A percentile compares a stretch with the other conserved stretches of the same genome.
Conservation (phyloP, 2,329 filamentous ascomycete species). For the Pseudomassariella vexata region DNA sequence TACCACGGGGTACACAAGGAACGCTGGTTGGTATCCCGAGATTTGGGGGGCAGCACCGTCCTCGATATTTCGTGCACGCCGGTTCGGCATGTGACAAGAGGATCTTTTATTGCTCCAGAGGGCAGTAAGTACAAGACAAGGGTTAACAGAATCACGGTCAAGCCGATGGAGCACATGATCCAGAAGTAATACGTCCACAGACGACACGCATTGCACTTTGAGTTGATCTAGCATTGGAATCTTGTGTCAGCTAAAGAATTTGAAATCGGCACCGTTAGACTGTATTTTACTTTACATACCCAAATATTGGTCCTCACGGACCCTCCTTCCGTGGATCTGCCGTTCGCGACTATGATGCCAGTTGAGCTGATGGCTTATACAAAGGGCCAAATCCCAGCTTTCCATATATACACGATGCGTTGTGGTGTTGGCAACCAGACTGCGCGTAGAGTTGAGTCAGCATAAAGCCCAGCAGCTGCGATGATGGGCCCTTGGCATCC, state of each 20-base stretch:
- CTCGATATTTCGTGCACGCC: slow-evolving; percentile 18
- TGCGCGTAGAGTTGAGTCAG: slow-evolving; percentile 9
- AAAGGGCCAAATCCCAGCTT: slow-evolving; percentile 3
- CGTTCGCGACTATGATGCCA: slow-evolving; percentile 5
- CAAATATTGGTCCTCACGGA: slow-evolving; percentile 7
- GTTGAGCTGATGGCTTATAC: not conserved
- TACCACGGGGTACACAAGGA: slow-evolving; percentile 67
- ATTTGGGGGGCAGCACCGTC: too few relatives aligned
- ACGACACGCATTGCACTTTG: slow-evolving; percentile 42
- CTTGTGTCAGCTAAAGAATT: too few relatives aligned
- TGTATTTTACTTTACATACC: slow-evolving; percentile 1
- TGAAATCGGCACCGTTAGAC: not conserved
- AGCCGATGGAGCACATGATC: slow-evolving; percentile 39
- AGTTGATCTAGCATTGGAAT: slow-evolving; percentile 59
- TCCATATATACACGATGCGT: slow-evolving; percentile 8
- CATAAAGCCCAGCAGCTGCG: slow-evolving; percentile 9
- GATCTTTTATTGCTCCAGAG: slow-evolving; percentile 20
- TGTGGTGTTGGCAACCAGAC: slow-evolving; percentile 21
- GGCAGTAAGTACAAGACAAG: slow-evolving; percentile 26
- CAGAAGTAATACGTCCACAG: slow-evolving; percentile 58
- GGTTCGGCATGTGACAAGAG: slow-evolving; percentile 16
- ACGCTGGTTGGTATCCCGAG: slow-evolving; percentile 38
- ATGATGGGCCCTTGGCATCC: too few relatives aligned
- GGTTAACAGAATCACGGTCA: slow-evolving; percentile 30
- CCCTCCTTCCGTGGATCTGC: slow-evolving; percentile 6